Base-by-base conservation (phyloP, 2,329 filamentous ascomycete genomes). In the Phyllosticta citrichinensis region DNA sequence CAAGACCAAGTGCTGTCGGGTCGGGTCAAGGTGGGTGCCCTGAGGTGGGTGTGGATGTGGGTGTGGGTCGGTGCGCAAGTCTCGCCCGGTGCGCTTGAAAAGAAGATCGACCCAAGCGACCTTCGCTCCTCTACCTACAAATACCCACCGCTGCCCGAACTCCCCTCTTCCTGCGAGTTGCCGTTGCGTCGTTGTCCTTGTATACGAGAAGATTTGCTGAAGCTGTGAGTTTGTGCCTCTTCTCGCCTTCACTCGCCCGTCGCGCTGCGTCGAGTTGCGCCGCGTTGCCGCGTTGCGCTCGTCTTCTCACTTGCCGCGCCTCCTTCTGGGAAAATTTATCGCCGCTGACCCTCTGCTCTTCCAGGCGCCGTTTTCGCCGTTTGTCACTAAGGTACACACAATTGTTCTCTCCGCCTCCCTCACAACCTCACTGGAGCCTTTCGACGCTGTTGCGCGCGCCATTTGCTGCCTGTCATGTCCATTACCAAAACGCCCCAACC, bases 331-430 rank as follows among this genome's bases (percentile, higher is more conserved):
- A 57, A 68, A 67, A 69, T 64, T 60, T 51, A 47, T 50, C 25
- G 54, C 40, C 65, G 64, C 70, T 72, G 57, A 73, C 68, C 56
- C 52, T 52, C 51, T 58, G 55, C 64, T 53, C 8, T 22, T 54
- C 47, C 65, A 73, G 70, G 71, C 68, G 71, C 70, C 70, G 71
- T 68, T 70, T 65, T 64, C 59, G 67, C 66, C 66, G 66, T 65
- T 66, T 47, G 62, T 65, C 65, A 70, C 50, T 22, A 65, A 71
- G 68, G 69, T 71, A 70, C 10, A 9, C 52, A 25, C 58, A 40
- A 40, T 27, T 27, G 30, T 25, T n/a, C 19, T 24, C 57, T 17
- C 35, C 52, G 10, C 12, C 17, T 20, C 35, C 10, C 22, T 35
- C 52, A 30, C 52, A 20, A 17, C 27, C 14, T 35, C 22, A 50